These are phyloP conservation scores for Macroventuria anomochaeta DNA, from an alignment of 2,329 filamentous ascomycete genomes.

Conservation along the genomic window DNA sequence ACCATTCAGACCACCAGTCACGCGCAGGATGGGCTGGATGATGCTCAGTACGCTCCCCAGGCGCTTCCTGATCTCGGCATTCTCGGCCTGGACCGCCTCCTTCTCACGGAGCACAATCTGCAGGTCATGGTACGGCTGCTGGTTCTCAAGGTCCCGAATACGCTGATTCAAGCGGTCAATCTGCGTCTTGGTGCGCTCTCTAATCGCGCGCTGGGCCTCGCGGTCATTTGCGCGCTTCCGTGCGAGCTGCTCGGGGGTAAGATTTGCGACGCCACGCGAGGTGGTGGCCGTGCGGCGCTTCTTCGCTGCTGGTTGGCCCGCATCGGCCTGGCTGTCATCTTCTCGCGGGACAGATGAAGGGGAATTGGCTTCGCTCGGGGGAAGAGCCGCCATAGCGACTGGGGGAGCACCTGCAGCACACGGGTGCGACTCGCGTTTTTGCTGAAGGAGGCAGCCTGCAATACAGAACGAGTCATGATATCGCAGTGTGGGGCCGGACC, in stretches of 20 bases:
- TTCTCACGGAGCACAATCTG: constrained; percentile 77
- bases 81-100: constrained; percentile 78
- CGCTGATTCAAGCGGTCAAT: constrained; percentile 76
- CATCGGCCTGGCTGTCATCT: constrained; percentile 26
- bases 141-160: constrained; percentile 77
- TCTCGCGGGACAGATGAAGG: constrained; percentile 17
- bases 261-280: constrained; percentile 79
- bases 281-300: constrained; percentile 49
- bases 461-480: constrained; percentile 9
- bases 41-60: constrained; percentile 70
- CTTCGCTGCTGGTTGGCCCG: constrained; percentile 29
- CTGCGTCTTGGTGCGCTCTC: constrained; percentile 80
- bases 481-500: not conserved
- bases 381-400: constrained; percentile 27
- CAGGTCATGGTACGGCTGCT: constrained; percentile 84
- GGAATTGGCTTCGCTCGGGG: constrained; percentile 30
- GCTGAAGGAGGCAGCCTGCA: not conserved
- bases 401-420: constrained; percentile 9
- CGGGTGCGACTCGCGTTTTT: constrained; percentile 8
- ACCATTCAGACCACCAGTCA: constrained; percentile 54
- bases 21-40: constrained; percentile 64
- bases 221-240: constrained; percentile 92
- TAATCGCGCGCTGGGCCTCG: constrained; percentile 83
- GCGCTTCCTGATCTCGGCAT: constrained; percentile 75
- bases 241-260: constrained; percentile 86